Conservation (phyloP, 345 rosid genomes). For the Salix arbutifolia region DNA sequence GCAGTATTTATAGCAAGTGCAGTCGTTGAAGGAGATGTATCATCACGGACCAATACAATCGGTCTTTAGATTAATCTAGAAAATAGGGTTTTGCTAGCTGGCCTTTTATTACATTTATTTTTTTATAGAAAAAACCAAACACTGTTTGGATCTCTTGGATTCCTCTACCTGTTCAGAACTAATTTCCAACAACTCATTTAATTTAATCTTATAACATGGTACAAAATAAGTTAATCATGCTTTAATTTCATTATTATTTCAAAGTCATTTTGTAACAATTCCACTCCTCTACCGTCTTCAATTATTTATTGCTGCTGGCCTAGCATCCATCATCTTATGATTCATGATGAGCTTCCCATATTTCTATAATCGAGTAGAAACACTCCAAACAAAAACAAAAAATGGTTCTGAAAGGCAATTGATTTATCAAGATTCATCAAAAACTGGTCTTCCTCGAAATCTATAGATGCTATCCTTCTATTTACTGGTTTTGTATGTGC, state of each 20-base stretch:
- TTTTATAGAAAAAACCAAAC: not conserved
- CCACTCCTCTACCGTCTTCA: not conserved
- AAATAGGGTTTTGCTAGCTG: constrained; percentile 24
- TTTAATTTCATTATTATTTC: not conserved
- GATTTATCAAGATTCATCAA: too few relatives aligned
- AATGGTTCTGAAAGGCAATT: too few relatives aligned
- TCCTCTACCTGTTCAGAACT: constrained; percentile 6
- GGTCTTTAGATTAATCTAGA: constrained; percentile 6
- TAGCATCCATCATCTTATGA: not conserved
- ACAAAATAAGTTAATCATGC: not conserved
- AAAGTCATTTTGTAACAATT: constrained; percentile 1
- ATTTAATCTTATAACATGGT: not conserved
- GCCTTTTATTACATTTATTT: not conserved
- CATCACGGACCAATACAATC: constrained; percentile 31
- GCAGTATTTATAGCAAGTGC: constrained; percentile 33
- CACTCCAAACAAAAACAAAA: not conserved
- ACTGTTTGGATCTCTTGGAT: constrained; percentile 11
- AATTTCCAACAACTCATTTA: constrained; percentile 25
- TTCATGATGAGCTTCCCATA: not conserved
- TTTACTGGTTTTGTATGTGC: not conserved
- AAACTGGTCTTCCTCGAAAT: too few relatives aligned
- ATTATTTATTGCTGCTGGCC: not conserved
- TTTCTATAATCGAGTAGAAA: not conserved
- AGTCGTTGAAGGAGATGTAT: constrained; percentile 42
- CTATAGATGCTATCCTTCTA: too few relatives aligned